Evolutionary conservation across 2,329 filamentous ascomycete species (phyloP).

Genomic region (Ceratocystis eucalypticola): DNA sequence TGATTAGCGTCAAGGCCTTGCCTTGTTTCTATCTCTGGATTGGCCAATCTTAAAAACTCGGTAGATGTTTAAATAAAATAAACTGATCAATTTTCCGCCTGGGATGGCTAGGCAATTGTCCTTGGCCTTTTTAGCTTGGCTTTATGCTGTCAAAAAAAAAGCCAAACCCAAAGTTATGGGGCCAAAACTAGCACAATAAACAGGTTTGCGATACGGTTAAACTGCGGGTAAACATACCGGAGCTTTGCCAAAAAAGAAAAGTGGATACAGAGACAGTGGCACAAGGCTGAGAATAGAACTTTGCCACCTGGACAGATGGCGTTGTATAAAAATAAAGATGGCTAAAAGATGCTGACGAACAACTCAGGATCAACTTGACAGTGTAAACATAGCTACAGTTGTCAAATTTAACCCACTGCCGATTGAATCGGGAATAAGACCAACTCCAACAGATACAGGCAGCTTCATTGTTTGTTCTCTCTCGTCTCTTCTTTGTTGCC

Average conservation of each 20-base stretch:
- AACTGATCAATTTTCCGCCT: neutral
- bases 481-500: neutral
- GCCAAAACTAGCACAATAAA: neutral
- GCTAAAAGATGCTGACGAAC: neutral
- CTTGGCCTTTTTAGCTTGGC: neutral
- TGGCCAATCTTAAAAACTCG: neutral
- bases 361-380: neutral
- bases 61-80: slow-evolving; percentile 6
- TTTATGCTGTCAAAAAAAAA: neutral
- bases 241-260: neutral
- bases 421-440: neutral
- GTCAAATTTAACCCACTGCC: neutral
- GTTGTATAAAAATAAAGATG: neutral
- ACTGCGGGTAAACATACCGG: neutral
- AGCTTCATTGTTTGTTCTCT: neutral
- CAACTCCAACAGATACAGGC: neutral
- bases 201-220: neutral
- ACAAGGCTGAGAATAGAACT: slow-evolving; percentile 5
- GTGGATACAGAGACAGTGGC: neutral
- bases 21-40: neutral
- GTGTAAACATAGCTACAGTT: neutral
- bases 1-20: neutral
- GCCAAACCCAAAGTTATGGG: neutral
- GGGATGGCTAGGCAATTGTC: neutral
- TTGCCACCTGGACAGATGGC: neutral